Base-by-base conservation (phyloP, 1,139 yeast genomes). In the Yamadazyma jaroonii region DNA sequence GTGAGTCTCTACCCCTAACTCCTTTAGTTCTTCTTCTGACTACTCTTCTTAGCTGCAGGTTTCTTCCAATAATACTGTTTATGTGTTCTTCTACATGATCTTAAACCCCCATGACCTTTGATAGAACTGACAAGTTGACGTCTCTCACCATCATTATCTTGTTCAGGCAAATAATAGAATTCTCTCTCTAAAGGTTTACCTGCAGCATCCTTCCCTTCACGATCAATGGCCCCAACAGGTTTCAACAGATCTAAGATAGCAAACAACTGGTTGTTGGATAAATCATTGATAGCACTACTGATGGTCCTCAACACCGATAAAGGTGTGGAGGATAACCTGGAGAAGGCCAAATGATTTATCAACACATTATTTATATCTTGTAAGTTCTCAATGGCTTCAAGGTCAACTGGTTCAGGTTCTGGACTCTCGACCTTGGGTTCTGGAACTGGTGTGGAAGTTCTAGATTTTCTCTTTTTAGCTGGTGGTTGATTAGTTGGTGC, bases 191-290 rank as follows among this genome's bases (percentile, higher is more conserved):
- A 69, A 4, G 88, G 88, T 58, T 88, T 87, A 10, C 97, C 97
- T 2, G 97, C 95, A 4, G 97, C 97, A 61, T 92, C 97, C 58
- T 88, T 90, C 36, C 97, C 97, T 43, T 77, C 73, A 58, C 97
- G 82, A 51, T 80, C 77, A 45, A 92, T 89, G 9, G 85, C 82
- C 10, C 97, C 97, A 40, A 90, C 75, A 50, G 94, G 83, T 6
- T 57, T 49, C 27, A 77, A 64, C 37, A 65, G 59, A 40, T 70
- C 65, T 40, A 74, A 67, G 15, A 84, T 62, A 3, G 75, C 68
- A 46, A 83, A 71, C 25, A 78, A 60, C 52, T 80, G 80, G 27
- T 56, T 59, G 42, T 67, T 69, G 24, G 72, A 57, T 46, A 74
- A 63, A 30, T 58, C 60, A 15, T 72, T 66, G 6, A 74, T 72